Conservation (phyloP, 805 yeast genomes). For the Ascoidea rubescens region DNA sequence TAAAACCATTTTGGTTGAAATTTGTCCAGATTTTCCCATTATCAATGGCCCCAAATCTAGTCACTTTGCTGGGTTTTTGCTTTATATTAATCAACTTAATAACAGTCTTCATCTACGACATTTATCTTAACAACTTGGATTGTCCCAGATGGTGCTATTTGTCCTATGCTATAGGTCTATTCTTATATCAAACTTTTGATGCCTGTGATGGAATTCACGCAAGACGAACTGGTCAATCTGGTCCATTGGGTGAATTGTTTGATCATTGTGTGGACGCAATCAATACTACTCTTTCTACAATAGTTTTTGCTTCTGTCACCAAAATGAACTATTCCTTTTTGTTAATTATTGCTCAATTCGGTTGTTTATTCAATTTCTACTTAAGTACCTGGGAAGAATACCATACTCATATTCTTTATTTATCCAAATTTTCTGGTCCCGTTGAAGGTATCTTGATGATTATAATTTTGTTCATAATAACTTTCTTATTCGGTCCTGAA, state of each 20-base stretch:
- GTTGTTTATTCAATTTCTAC: constrained; percentile 69
- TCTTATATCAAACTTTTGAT: constrained; percentile 88
- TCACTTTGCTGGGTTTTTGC: constrained; percentile 65
- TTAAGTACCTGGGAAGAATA: constrained; percentile 92
- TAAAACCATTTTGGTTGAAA: constrained; percentile 72
- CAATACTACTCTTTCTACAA: constrained; percentile 68
- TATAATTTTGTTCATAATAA: constrained; percentile 34
- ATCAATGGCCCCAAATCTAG: constrained; percentile 87
- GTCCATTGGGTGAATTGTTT: constrained; percentile 88
- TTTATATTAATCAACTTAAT: constrained; percentile 54
- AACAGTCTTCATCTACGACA: constrained; percentile 61
- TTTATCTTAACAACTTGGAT: constrained; percentile 36
- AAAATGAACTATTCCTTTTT: constrained; percentile 60
- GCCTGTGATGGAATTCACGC: constrained; percentile 96
- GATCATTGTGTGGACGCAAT: constrained; percentile 75
- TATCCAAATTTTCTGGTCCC: constrained; percentile 80
- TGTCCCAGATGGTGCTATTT: constrained; percentile 70
- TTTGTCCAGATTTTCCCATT: constrained; percentile 67
- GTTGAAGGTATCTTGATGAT: constrained; percentile 82
- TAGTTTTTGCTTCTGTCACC: constrained; percentile 63
- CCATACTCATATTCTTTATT: constrained; percentile 71
- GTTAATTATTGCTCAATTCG: constrained; percentile 52
- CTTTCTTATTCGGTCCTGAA: constrained; percentile 59
- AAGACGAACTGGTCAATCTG: constrained; percentile 85
- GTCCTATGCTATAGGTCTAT: constrained; percentile 68